phyloP scores from a whole-genome alignment of 805 yeast genomes.

The Yamadazyma tumulicola region DNA sequence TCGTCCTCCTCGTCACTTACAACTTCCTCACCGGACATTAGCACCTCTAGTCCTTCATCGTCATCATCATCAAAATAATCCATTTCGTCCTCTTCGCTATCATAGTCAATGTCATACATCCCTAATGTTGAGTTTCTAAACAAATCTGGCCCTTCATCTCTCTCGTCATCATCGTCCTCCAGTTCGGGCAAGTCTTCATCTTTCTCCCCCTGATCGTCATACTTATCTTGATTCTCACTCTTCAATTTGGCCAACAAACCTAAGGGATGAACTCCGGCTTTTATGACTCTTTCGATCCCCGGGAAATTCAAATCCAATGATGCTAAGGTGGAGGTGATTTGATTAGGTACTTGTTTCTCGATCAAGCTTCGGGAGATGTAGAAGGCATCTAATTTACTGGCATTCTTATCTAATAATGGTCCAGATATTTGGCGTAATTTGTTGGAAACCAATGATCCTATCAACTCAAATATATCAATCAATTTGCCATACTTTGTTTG shows the following conservation, averaged over 20 bases:
- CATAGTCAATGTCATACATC: slow-evolving; percentile 83
- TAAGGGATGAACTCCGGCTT: slow-evolving; percentile 56
- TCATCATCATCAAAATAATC: slow-evolving; percentile 40
- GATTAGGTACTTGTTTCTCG: slow-evolving; percentile 60
- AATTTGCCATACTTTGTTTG: slow-evolving; percentile 44
- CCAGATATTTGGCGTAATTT: slow-evolving; percentile 39
- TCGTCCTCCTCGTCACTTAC: slow-evolving; percentile 27
- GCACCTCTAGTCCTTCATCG: slow-evolving; percentile 38
- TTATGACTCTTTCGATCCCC: slow-evolving; percentile 55
- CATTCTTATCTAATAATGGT: slow-evolving; percentile 43
- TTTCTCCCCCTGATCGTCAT: slow-evolving; percentile 54
- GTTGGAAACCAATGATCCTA: slow-evolving; percentile 40
- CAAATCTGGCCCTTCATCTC: slow-evolving; percentile 78
- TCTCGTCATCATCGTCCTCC: slow-evolving; percentile 55
- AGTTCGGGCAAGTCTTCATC: slow-evolving; percentile 35
- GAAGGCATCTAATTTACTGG: slow-evolving; percentile 57
- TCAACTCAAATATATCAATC: slow-evolving; percentile 50
- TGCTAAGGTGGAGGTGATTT: slow-evolving; percentile 58
- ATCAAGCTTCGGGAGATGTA: slow-evolving; percentile 62
- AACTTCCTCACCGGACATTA: slow-evolving; percentile 31
- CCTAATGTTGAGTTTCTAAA: slow-evolving; percentile 88
- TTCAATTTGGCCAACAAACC: slow-evolving; percentile 55
- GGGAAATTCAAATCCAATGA: slow-evolving; percentile 75
- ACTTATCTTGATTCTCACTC: slow-evolving; percentile 52
- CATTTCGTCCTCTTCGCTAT: slow-evolving; percentile 52